Conservation (phyloP, 768 basidiomycete genomes). For the Mycena capillaripes region DNA sequence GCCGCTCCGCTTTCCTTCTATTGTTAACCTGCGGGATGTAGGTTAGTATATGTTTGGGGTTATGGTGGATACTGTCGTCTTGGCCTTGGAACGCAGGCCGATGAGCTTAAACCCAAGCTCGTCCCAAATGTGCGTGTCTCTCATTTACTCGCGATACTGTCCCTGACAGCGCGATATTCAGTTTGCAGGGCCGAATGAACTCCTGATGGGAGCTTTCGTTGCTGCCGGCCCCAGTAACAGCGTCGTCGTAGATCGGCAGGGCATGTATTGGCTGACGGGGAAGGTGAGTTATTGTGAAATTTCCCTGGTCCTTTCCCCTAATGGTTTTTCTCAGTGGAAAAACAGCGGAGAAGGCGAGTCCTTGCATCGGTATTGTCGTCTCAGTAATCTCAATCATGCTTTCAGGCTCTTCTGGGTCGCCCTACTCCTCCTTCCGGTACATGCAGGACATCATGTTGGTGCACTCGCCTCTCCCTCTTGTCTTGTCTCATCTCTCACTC, state of each 20-base stretch:
- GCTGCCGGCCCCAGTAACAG: conserved; percentile 87
- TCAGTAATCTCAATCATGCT: background rate
- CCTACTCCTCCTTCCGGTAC: conserved; percentile 88
- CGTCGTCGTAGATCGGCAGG: conserved; percentile 86
- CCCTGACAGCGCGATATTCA: conserved; percentile 43
- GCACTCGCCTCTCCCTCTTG: background rate
- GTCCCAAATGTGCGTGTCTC: conserved; percentile 76
- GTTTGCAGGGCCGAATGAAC: conserved; percentile 81
- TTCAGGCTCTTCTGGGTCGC: conserved; percentile 89
- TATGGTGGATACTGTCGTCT: conserved; percentile 94
- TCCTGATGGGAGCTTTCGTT: conserved; percentile 74
- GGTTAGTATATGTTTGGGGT: conserved; percentile 88
- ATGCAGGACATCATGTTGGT: conserved; percentile 89
- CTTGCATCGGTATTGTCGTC: background rate
- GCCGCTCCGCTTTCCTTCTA: background rate
- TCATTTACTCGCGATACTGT: background rate
- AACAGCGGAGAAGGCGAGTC: conserved; percentile 88
- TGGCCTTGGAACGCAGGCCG: conserved; percentile 89
- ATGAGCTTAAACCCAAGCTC: conserved; percentile 82
- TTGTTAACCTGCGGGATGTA: conserved; percentile 44
- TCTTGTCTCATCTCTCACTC: conserved; percentile 21
- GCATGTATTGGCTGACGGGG: conserved; percentile 91
- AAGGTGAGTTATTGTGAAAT: conserved; percentile 60
- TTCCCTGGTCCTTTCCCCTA: conserved; percentile 16
- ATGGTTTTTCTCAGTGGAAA: conserved; percentile 80